Evolutionary conservation across 192 early-diverging fungal genomes (phyloP).

Genomic region (Umbelopsis isabellina): DNA sequence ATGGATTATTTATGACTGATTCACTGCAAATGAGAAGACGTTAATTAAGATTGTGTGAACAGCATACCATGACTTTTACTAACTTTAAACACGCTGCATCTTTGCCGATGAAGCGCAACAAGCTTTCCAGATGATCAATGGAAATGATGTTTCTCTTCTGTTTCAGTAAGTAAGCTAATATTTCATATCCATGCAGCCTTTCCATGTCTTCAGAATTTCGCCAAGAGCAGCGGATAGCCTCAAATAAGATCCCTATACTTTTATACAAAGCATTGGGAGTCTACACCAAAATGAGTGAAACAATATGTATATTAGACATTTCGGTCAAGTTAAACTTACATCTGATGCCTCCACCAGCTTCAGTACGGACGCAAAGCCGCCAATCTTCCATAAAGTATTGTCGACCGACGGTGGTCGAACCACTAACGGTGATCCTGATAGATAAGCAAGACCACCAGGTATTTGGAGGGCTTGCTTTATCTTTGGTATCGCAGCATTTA

Average conservation of each 20-base stretch:
- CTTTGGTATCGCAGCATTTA: conserved; percentile 61
- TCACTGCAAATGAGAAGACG: conserved; percentile 42
- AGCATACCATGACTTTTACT: conserved; percentile 6
- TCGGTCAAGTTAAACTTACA: conserved; percentile 41
- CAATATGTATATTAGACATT: background rate
- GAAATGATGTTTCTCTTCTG: conserved; percentile 64
- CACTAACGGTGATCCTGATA: conserved; percentile 58
- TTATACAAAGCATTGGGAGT: conserved; percentile 54
- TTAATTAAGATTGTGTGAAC: background rate
- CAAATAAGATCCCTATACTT: conserved; percentile 57
- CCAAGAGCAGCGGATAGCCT: conserved; percentile 66
- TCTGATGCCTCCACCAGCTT: conserved; percentile 62
- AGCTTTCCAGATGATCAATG: conserved; percentile 57
- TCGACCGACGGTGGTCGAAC: conserved; percentile 62
- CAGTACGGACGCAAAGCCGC: conserved; percentile 66
- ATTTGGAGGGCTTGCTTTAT: conserved; percentile 50
- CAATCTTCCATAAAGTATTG: conserved; percentile 74
- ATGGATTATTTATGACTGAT: conserved; percentile 65
- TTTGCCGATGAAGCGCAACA: conserved; percentile 67
- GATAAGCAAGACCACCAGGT: conserved; percentile 42
- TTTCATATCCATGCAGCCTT: conserved; percentile 65
- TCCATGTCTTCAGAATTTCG: conserved; percentile 77
- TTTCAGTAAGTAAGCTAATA: conserved; percentile 64
- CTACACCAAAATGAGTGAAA: conserved; percentile 24
- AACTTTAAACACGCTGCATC: conserved; percentile 53